Conservation (phyloP, 768 basidiomycete genomes). For the Agrocybe pediades region DNA sequence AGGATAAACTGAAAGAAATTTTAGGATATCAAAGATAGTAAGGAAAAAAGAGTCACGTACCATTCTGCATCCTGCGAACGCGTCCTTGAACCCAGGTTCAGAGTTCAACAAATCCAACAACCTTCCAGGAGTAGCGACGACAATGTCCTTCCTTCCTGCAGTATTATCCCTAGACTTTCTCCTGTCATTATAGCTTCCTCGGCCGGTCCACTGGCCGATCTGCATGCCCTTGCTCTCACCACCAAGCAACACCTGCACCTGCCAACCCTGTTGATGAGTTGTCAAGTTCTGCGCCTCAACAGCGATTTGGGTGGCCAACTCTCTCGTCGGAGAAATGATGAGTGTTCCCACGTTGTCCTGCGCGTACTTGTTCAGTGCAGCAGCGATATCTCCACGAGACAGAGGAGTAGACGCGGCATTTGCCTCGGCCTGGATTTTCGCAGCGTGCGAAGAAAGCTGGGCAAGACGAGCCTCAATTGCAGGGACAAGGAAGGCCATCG, state of each 20-base stretch:
- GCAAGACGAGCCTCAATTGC: constrained; percentile 74
- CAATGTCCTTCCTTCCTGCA: constrained; percentile 62
- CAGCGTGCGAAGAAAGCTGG: constrained; percentile 52
- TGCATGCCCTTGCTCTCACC: constrained; percentile 70
- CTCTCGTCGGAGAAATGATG: constrained; percentile 87
- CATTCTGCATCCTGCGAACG: constrained; percentile 55
- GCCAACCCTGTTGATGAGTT: constrained; percentile 59
- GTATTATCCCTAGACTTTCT: background rate
- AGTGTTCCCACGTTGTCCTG: constrained; percentile 64
- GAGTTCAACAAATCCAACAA: constrained; percentile 70
- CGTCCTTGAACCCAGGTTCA: constrained; percentile 55
- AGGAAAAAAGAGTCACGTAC: constrained; percentile 39
- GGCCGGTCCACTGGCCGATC: constrained; percentile 63
- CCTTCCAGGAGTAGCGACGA: constrained; percentile 91
- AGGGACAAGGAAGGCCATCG: constrained; percentile 84
- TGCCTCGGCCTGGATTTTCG: constrained; percentile 7
- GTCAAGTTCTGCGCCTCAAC: constrained; percentile 74
- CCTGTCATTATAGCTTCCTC: background rate
- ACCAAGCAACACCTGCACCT: constrained; percentile 77
- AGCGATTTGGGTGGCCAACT: constrained; percentile 89
- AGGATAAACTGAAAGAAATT: constrained; percentile 66
- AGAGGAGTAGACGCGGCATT: background rate
- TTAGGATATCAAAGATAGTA: constrained; percentile 7
- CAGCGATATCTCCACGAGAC: background rate
- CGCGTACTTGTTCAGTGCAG: constrained; percentile 26